These are phyloP conservation scores for Phialophora macrospora DNA, from an alignment of 2,329 filamentous ascomycete genomes.

Conservation along the genomic window DNA sequence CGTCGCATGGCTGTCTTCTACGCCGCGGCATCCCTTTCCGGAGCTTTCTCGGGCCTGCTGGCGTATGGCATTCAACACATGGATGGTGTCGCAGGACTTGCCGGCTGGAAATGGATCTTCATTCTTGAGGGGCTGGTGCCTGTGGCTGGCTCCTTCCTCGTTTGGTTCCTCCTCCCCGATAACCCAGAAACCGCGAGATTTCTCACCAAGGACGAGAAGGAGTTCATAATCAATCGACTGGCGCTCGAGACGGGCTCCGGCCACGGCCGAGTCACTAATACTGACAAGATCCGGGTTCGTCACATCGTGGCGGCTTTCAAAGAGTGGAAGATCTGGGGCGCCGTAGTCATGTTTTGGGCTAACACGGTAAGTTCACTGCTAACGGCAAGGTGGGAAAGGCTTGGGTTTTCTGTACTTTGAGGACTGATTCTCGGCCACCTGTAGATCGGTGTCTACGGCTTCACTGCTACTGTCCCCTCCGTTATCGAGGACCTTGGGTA, in stretches of 20 bases:
- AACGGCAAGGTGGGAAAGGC: not conserved
- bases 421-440: not conserved
- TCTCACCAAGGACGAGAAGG: slow-evolving; percentile 70
- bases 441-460: slow-evolving; percentile 36
- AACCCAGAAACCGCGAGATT: slow-evolving; percentile 77
- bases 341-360: slow-evolving; percentile 38
- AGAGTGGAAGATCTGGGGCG: slow-evolving; percentile 69
- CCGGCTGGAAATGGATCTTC: slow-evolving; percentile 62
- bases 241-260: slow-evolving; percentile 69
- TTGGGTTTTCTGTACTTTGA: not conserved
- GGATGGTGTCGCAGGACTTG: slow-evolving; percentile 51
- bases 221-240: slow-evolving; percentile 66
- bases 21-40: slow-evolving; percentile 42
- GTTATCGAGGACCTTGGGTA: slow-evolving; percentile 51
- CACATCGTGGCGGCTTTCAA: slow-evolving; percentile 68
- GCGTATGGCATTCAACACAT: slow-evolving; percentile 56
- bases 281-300: slow-evolving; percentile 70
- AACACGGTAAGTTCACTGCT: slow-evolving; percentile 21
- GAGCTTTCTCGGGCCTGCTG: slow-evolving; percentile 56
- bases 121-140: slow-evolving; percentile 58
- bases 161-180: slow-evolving; percentile 68
- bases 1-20: slow-evolving; percentile 43
- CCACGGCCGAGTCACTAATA: slow-evolving; percentile 53
- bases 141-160: slow-evolving; percentile 55
- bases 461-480: slow-evolving; percentile 41